A percentile compares a stretch with the other conserved stretches of the same genome.
Conservation (phyloP, 495 filamentous ascomycete genomes). For the Ramalina intermedia region DNA sequence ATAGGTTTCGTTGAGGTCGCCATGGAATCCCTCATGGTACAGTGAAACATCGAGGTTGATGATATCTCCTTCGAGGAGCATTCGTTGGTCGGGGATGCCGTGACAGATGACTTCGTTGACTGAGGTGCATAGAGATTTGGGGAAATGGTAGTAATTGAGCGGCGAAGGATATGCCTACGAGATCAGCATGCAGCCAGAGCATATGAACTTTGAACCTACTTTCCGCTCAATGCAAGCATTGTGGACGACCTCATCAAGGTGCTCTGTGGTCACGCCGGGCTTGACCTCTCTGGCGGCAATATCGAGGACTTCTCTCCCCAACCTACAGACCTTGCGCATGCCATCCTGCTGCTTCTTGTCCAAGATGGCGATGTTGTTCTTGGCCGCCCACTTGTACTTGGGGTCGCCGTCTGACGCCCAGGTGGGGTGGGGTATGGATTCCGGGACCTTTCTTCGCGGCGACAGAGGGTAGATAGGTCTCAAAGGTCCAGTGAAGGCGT, state of each 20-base stretch:
- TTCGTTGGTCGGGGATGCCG: conserved; percentile 72
- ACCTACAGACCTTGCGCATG: conserved; percentile 85
- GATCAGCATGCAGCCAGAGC: background rate
- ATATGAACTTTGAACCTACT: conserved; percentile 32
- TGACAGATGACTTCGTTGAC: conserved; percentile 94
- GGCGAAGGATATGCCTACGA: conserved; percentile 88
- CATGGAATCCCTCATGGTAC: conserved; percentile 78
- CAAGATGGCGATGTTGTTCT: conserved; percentile 69
- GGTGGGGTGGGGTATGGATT: conserved; percentile 68
- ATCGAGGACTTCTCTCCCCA: conserved; percentile 87
- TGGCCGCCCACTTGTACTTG: conserved; percentile 48
- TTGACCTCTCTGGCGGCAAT: conserved; percentile 65
- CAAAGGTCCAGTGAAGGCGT: conserved; percentile 62
- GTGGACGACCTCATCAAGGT: conserved; percentile 92
- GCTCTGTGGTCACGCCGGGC: conserved; percentile 89
- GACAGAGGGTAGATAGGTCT: conserved; percentile 87
- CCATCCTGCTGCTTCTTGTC: conserved; percentile 64
- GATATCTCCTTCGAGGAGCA: conserved; percentile 72
- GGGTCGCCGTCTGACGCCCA: conserved; percentile 77
- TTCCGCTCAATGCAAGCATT: conserved; percentile 88
- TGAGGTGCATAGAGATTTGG: conserved; percentile 95
- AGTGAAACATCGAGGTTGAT: conserved; percentile 80
- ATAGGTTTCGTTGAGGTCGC: conserved; percentile 85
- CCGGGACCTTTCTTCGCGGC: conserved; percentile 54
- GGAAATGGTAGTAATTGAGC: conserved; percentile 90